Percentiles rank a stretch among this genome's conserved stretches.
These are phyloP conservation scores for Clohesyomyces aquaticus DNA, from an alignment of 495 filamentous ascomycete species.

Conservation along the genomic window DNA sequence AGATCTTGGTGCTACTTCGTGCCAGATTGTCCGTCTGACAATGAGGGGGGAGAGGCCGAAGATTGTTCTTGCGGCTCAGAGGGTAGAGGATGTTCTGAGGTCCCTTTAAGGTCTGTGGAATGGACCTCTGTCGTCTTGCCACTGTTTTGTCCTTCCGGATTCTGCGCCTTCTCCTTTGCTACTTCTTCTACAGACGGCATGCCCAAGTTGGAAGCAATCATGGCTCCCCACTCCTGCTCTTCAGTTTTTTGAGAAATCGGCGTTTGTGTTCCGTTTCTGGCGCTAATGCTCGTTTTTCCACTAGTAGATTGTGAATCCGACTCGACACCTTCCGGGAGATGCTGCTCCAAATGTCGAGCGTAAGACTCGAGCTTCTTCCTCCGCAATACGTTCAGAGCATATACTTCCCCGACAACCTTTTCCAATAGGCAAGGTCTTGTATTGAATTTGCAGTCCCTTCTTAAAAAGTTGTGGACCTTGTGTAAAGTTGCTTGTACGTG, in stretches of 20 bases:
- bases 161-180: background rate
- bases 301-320: background rate
- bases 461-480: constrained; percentile 5
- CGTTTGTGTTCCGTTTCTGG: background rate
- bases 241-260: background rate
- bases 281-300: background rate
- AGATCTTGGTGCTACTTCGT: no score
- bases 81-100: no score
- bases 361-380: constrained; percentile 9
- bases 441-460: constrained; percentile 18
- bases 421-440: constrained; percentile 1
- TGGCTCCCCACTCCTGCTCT: background rate
- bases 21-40: no score
- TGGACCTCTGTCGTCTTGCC: no score
- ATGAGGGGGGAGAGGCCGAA: no score
- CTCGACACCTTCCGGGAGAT: background rate
- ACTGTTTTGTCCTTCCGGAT: background rate
- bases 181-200: constrained; percentile 2
- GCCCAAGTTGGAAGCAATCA: background rate
- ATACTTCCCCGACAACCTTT: background rate
- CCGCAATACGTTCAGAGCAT: background rate
- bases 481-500: constrained; percentile 47
- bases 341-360: background rate
- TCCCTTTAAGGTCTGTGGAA: no score
- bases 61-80: no score